phyloP scores from a whole-genome alignment of 2,329 filamentous ascomycete species.

The Scedosporium dehoogii region DNA sequence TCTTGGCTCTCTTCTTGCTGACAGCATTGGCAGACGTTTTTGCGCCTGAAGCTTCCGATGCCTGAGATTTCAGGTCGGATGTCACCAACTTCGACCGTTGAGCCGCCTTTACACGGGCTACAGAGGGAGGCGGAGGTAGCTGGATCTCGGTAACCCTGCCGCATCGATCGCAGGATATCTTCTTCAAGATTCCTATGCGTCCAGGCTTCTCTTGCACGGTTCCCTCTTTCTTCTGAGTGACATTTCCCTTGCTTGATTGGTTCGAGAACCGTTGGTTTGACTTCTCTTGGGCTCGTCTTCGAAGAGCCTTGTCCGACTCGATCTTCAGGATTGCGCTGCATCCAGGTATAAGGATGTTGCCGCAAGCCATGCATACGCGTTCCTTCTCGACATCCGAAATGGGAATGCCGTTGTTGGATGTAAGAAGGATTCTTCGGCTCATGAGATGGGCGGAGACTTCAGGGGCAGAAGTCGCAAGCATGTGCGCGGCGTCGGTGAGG shows the following conservation, averaged over 20 bases:
- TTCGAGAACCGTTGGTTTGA: background rate
- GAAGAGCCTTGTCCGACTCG: constrained; percentile 5
- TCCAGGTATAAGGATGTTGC: constrained; percentile 48
- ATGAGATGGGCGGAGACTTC: constrained; percentile 51
- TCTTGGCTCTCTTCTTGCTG: constrained; percentile 57
- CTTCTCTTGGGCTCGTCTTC: background rate
- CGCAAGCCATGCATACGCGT: constrained; percentile 49
- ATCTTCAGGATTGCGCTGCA: constrained; percentile 21
- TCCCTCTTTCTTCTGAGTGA: background rate
- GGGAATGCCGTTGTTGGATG: constrained; percentile 34
- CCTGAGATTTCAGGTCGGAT: constrained; percentile 11
- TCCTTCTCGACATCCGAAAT: constrained; percentile 40
- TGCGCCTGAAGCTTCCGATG: constrained; percentile 14
- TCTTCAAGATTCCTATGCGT: constrained; percentile 23
- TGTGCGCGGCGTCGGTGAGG: constrained; percentile 49
- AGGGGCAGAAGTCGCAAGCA: constrained; percentile 41
- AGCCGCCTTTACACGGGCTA: constrained; percentile 6
- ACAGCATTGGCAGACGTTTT: constrained; percentile 37
- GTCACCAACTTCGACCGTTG: constrained; percentile 1
- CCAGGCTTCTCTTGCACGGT: background rate
- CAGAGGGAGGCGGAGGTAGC: constrained; percentile 26
- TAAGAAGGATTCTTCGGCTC: constrained; percentile 38
- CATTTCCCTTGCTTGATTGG: background rate
- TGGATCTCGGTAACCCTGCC: constrained; percentile 29
- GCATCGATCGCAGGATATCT: constrained; percentile 36